Evolutionary conservation across 169 alveolate genomes (phyloP).

Genomic region (Eimeria falciformis): DNA sequence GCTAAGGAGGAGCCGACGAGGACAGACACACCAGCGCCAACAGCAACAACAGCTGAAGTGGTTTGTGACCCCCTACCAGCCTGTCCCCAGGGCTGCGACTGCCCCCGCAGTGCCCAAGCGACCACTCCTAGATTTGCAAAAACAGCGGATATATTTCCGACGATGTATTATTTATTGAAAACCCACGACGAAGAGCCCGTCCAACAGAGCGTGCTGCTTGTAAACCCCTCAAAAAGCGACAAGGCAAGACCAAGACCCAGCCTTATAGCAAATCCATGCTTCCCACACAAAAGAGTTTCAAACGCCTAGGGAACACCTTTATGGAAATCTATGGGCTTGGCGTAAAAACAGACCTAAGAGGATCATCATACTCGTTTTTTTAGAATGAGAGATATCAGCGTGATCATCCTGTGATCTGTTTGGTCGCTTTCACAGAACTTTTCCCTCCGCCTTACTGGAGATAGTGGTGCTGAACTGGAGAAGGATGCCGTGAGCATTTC

Average conservation of each 20-base stretch:
- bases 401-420: too few species aligned
- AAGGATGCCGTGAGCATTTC: slow-evolving; percentile 28
- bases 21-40: slow-evolving; percentile 11
- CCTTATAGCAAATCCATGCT: neutral
- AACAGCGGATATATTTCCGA: slow-evolving; percentile 22
- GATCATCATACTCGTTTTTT: too few species aligned
- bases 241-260: slow-evolving; percentile 10
- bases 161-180: slow-evolving; percentile 42
- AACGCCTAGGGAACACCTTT: too few species aligned
- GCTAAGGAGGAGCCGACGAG: too few species aligned
- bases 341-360: too few species aligned
- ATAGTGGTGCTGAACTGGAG: slow-evolving; percentile 26
- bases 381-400: too few species aligned
- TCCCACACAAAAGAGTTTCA: too few species aligned
- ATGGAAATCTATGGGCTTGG: too few species aligned
- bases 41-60: slow-evolving; percentile 21
- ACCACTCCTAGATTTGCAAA: slow-evolving; percentile 38
- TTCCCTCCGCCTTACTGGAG: slow-evolving; percentile 28
- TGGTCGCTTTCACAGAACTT: neutral
- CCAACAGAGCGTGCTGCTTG: slow-evolving; percentile 46
- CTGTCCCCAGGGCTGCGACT: neutral
- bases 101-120: neutral
- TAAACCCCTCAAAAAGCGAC: slow-evolving; percentile 52
- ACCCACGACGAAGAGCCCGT: slow-evolving; percentile 7
- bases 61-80: slow-evolving; percentile 2